Evolutionary conservation across 768 basidiomycete species (phyloP).

Genomic region (Naganishia onofrii): DNA sequence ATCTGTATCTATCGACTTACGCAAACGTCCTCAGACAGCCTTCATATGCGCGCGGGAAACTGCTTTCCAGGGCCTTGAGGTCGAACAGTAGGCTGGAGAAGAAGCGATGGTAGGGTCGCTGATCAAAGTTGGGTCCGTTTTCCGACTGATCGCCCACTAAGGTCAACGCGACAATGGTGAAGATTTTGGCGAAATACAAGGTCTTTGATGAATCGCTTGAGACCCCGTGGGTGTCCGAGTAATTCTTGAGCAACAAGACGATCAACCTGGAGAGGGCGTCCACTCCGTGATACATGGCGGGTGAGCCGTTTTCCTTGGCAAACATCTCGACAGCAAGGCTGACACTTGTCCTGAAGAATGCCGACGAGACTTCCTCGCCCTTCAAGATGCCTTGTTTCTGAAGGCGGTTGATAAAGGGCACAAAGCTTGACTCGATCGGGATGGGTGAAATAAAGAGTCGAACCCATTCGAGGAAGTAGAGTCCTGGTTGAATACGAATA

Average conservation of each 20-base stretch:
- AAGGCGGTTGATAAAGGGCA: slow-evolving; percentile 93
- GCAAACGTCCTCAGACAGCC: slow-evolving; percentile 72
- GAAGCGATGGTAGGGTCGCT: slow-evolving; percentile 97
- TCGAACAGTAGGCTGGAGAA: slow-evolving; percentile 95
- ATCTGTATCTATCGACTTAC: slow-evolving; percentile 54
- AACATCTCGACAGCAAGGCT: slow-evolving; percentile 91
- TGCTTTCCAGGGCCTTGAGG: slow-evolving; percentile 76
- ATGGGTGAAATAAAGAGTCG: slow-evolving; percentile 85
- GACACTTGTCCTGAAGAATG: slow-evolving; percentile 97
- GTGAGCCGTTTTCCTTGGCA: slow-evolving; percentile 55
- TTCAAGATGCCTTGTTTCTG: slow-evolving; percentile 95
- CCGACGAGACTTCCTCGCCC: slow-evolving; percentile 90
- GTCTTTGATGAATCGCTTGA: slow-evolving; percentile 94
- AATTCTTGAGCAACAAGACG: slow-evolving; percentile 98
- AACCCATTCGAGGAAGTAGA: slow-evolving; percentile 71
- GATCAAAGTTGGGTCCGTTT: slow-evolving; percentile 83
- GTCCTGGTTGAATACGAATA: slow-evolving; percentile 31
- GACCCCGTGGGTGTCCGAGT: slow-evolving; percentile 83
- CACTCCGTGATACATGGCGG: slow-evolving; percentile 82
- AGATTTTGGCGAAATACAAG: slow-evolving; percentile 91
- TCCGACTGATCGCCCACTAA: slow-evolving; percentile 93
- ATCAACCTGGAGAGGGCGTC: slow-evolving; percentile 94
- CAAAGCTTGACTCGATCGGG: slow-evolving; percentile 84
- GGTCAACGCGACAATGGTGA: slow-evolving; percentile 94
- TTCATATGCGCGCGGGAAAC: slow-evolving; percentile 83